Evolutionary conservation across 768 basidiomycete species (phyloP).

Genomic region (Pholiota conissans): DNA sequence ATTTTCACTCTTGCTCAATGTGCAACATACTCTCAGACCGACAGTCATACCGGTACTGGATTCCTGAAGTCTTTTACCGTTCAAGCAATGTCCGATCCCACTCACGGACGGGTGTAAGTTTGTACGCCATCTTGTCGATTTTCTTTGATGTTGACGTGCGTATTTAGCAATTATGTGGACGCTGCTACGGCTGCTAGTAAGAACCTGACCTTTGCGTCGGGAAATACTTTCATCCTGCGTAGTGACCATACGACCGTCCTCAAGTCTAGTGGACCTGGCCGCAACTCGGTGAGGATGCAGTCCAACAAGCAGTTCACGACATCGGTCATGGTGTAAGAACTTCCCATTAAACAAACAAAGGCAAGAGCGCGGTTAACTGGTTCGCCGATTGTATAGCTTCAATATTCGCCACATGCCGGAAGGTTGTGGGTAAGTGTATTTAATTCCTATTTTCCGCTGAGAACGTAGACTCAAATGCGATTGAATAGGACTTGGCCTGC

Average conservation of each 20-base stretch:
- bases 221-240: conserved; percentile 54
- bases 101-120: conserved; percentile 63
- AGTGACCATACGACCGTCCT: conserved; percentile 52
- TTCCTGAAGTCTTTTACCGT: conserved; percentile 54
- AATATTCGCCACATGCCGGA: conserved; percentile 55
- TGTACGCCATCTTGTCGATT: neutral
- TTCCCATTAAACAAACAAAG: neutral
- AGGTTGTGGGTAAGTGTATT: conserved; percentile 47
- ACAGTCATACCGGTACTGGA: conserved; percentile 42
- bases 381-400: conserved; percentile 24
- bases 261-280: conserved; percentile 47
- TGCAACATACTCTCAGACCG: conserved; percentile 45
- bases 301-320: conserved; percentile 54
- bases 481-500: conserved; percentile 47
- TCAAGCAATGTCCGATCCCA: conserved; percentile 57
- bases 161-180: conserved; percentile 43
- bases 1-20: conserved; percentile 28
- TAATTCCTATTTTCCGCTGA: neutral
- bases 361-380: neutral
- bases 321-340: conserved; percentile 51
- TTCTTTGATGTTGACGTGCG: neutral
- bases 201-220: conserved; percentile 59
- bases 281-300: conserved; percentile 57
- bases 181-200: conserved; percentile 46
- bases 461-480: neutral